Evolutionary conservation across 345 rosid genomes (phyloP).

Genomic region (Aquilaria sinensis): DNA sequence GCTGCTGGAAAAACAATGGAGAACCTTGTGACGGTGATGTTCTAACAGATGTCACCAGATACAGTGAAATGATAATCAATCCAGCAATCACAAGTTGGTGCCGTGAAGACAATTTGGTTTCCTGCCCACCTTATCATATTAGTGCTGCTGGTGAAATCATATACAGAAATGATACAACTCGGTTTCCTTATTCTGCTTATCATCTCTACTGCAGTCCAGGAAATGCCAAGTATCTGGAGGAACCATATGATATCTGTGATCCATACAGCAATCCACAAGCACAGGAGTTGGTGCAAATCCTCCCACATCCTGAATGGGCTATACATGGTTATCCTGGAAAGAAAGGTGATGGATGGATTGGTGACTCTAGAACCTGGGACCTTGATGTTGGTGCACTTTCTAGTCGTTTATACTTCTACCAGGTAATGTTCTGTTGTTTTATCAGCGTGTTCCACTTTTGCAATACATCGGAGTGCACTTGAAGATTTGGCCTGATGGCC

Average conservation of each 20-base stretch:
- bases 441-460: not conserved
- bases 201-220: constrained; percentile 48
- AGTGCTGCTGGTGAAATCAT: constrained; percentile 30
- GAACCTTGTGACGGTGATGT: constrained; percentile 44
- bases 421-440: constrained; percentile 19
- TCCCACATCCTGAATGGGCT: constrained; percentile 45
- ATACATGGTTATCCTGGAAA: constrained; percentile 42
- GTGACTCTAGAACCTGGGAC: constrained; percentile 40
- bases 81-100: constrained; percentile 42
- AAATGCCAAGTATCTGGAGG: constrained; percentile 31
- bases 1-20: constrained; percentile 64
- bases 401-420: constrained; percentile 42
- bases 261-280: constrained; percentile 57
- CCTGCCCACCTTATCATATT: constrained; percentile 43
- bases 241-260: constrained; percentile 42
- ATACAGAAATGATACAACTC: constrained; percentile 32
- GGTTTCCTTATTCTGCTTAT: constrained; percentile 41
- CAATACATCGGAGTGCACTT: not conserved
- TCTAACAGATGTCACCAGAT: constrained; percentile 47
- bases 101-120: constrained; percentile 30
- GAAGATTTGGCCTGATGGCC: not conserved
- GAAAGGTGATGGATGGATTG: constrained; percentile 43
- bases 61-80: constrained; percentile 46
- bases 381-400: constrained; percentile 46
- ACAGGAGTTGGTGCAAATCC: constrained; percentile 40